Base-by-base conservation (phyloP, 164 flowering plant genomes). In the Umbilicus rupestris region DNA sequence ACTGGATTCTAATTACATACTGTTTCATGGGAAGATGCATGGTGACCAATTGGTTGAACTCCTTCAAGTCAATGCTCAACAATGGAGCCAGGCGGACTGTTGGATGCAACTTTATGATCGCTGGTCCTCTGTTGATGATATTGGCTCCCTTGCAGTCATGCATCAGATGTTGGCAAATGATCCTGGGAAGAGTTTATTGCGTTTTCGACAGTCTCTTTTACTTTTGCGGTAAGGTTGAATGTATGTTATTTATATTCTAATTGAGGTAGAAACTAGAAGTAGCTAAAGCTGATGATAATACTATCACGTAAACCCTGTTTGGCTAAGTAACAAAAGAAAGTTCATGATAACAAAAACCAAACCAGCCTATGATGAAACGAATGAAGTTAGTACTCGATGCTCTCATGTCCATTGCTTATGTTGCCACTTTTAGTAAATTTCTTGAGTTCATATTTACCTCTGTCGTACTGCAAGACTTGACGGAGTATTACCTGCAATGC, bases 31-130 rank as follows among this genome's bases (percentile, higher is more conserved):
- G 67, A 84, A 81, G 67, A 64, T 91, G 78, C 81, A 65, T 19
- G 91, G 83, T 16, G 85, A 83, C 17, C 82, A 81, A 33, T 49
- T 94, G 73, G 84, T 89, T 3, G 93, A 89, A 74, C 85, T 84
- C 59, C 85, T 91, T 10, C 47, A 77, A 45, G 80, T 76, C 66
- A 77, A 75, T 45, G 95, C 78, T 64, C 84, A 87, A 76, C 85
- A 82, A 66, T 86, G 85, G 84, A 83, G 81, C 68, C 88, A 80
- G 70, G 96, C 96, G 58, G 97, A 94, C 69, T 94, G 98, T 66
- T 94, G 96, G 96, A 84, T 87, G 89, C 92, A 87, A 72, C 81
- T 89, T n/a, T 83, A 87, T 74, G 87, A 87, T 66, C 75, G 86
- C 50, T 89, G 96, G 92, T 89, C 96, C 4, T 81, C 81, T 60